Percentiles rank a stretch among this genome's conserved stretches.
These are phyloP conservation scores for Cicer yamashitae DNA, from an alignment of 306 rosid genomes.

Conservation along the genomic window DNA sequence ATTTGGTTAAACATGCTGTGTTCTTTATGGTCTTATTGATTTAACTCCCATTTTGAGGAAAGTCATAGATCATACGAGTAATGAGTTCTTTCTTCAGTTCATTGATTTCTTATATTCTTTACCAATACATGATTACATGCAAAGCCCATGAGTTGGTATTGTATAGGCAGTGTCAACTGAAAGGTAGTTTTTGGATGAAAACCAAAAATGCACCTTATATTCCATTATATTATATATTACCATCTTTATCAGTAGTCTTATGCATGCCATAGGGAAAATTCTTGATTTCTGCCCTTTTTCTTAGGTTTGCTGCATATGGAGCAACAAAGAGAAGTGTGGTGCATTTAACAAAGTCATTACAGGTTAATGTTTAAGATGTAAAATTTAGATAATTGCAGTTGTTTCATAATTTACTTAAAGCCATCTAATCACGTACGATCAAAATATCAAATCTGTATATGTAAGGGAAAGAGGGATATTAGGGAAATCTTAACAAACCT, in stretches of 20 bases:
- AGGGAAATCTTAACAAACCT: not conserved
- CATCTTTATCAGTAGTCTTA: not conserved
- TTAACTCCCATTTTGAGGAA: constrained; percentile 25
- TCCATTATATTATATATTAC: not conserved
- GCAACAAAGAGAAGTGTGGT: constrained; percentile 98
- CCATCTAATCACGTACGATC: not conserved
- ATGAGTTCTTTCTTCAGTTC: constrained; percentile 23
- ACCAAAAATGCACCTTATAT: constrained; percentile 14
- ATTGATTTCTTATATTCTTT: constrained; percentile 20
- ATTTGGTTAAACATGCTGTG: constrained; percentile 24
- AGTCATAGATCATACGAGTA: not conserved
- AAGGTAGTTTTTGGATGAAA: constrained; percentile 38
- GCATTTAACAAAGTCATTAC: constrained; percentile 93
- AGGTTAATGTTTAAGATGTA: constrained; percentile 58
- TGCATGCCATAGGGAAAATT: constrained; percentile 19
- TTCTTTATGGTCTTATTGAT: constrained; percentile 11
- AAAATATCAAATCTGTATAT: not conserved
- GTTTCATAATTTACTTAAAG: not conserved
- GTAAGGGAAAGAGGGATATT: not conserved
- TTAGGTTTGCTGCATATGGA: constrained; percentile 97
- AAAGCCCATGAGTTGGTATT: constrained; percentile 30
- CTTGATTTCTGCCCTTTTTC: constrained; percentile 34
- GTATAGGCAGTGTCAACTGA: constrained; percentile 30
- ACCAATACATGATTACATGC: constrained; percentile 8
- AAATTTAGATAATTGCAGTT: not conserved